Percentiles rank a stretch among this genome's conserved stretches.
Conservation (phyloP, 2,329 filamentous ascomycete species). For the Berkeleyomyces basicola region DNA sequence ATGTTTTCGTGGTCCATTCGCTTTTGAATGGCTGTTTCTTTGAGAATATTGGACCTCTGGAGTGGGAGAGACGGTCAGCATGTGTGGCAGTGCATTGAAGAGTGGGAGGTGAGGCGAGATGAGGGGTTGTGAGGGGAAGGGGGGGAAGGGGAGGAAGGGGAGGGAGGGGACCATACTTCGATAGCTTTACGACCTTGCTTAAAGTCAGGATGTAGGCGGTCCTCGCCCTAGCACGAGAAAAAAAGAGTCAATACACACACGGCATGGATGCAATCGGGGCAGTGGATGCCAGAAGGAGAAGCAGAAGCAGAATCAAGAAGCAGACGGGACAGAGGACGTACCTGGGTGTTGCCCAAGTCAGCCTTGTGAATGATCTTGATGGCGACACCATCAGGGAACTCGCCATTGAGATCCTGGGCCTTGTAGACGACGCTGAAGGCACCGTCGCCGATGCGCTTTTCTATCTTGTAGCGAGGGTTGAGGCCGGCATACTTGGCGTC, state of each 20-base stretch:
- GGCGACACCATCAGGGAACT: slow-evolving; percentile 57
- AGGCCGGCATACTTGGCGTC: slow-evolving; percentile 22
- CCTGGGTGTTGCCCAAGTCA: slow-evolving; percentile 98
- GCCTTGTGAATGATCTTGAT: slow-evolving; percentile 99
- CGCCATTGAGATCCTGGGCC: slow-evolving; percentile 56
- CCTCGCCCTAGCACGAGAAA: slow-evolving; percentile 50
- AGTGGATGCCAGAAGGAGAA: background rate
- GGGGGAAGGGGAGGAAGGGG: background rate
- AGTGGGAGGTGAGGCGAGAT: too few species aligned
- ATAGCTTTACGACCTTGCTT: slow-evolving; percentile 88
- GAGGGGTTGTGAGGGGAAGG: background rate
- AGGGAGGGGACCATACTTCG: slow-evolving; percentile 54
- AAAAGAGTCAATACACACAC: slow-evolving; percentile 4
- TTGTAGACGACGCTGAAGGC: slow-evolving; percentile 98
- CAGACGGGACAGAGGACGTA: slow-evolving; percentile 30
- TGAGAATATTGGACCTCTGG: slow-evolving; percentile 90
- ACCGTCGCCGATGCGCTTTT: slow-evolving; percentile 66
- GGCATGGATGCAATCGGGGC: too few species aligned
- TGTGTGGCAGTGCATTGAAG: background rate
- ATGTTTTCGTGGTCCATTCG: slow-evolving; percentile 94
- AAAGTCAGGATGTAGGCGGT: slow-evolving; percentile 90
- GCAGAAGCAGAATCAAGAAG: slow-evolving; percentile 33
- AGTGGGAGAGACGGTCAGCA: background rate
- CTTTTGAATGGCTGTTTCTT: slow-evolving; percentile 98
- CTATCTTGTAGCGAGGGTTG: slow-evolving; percentile 56